Evolutionary conservation across 2,329 filamentous ascomycete genomes (phyloP).

Genomic region (Colletotrichum tofieldiae): DNA sequence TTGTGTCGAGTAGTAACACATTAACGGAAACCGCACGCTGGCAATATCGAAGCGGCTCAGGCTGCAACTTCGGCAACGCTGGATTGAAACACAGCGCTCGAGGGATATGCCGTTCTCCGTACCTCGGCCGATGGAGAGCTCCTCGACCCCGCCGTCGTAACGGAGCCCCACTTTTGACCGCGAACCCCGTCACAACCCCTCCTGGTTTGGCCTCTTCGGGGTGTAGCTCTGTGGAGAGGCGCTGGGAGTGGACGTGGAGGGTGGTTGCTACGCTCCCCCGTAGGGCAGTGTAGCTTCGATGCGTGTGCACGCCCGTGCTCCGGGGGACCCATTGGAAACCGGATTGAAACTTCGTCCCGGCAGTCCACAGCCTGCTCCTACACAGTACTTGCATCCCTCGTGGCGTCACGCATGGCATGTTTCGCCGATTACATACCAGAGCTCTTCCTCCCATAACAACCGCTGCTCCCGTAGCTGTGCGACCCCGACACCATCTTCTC

Average conservation of each 20-base stretch:
- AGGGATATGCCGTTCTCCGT: conserved; percentile 3
- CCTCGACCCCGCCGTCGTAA: conserved; percentile 20
- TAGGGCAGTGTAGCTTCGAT: conserved; percentile 8
- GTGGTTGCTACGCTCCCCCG: conserved; percentile 6
- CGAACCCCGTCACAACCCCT: conserved; percentile 11
- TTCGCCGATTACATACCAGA: conserved; percentile 25
- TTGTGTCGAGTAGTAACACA: background rate
- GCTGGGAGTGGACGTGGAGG: background rate
- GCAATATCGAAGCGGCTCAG: background rate
- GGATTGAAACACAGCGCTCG: background rate
- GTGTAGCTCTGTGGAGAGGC: conserved; percentile 17
- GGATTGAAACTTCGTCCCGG: conserved; percentile 42
- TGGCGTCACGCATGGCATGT: conserved; percentile 33
- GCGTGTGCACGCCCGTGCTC: conserved; percentile 34
- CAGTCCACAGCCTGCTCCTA: conserved; percentile 16
- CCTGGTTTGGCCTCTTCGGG: background rate
- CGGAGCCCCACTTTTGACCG: conserved; percentile 33
- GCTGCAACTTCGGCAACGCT: background rate
- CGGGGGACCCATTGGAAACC: conserved; percentile 33
- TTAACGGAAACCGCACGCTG: background rate
- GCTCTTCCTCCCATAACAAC: conserved; percentile 13
- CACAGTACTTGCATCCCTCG: conserved; percentile 2
- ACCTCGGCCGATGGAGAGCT: conserved; percentile 30
- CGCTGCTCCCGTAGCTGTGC: conserved; percentile 4
- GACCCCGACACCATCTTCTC: background rate